Evolutionary conservation across 768 basidiomycete genomes (phyloP), one percentile per base, ranked within the genome.

Genomic region (Mycena albidolilacea): DNA sequence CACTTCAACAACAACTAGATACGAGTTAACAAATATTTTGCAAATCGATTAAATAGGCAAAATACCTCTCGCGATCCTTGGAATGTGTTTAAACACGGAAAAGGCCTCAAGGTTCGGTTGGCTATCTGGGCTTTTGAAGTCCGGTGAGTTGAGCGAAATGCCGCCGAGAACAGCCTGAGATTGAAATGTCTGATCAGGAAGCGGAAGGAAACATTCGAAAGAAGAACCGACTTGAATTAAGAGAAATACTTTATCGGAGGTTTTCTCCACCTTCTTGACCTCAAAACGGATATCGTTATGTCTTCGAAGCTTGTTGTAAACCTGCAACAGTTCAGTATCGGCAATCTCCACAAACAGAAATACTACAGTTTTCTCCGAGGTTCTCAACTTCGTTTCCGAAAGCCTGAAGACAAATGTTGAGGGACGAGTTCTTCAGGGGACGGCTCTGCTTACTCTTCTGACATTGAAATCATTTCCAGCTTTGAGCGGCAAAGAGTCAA

Each of bases 221-320:
- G 54, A 8, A 43, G 11, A 59, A 55, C 39, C 15, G 5, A 94
- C 93, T 82, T 97, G 96, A 7, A 96, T 90, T 52, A 96, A 83
- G 7, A 97, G 79, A 79, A 94, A 91, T 11, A 94, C 87, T 80
- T 97, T 97, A 79, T 97, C 95, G 5, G 86, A 81, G 0, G 92
- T 87, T 73, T 87, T 91, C 57, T 92, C 92, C 6, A 92, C 82
- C 74, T 91, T 95, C 81, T 90, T 91, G 6, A 93, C 80, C 55
- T 90, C 87, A 80, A 90, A 98, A 1, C 95, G 91, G 69, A 97
- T 94, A 72, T 96, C 95, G n/a, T 86, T 85, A 69, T 95, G 90
- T 61, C 83, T 86, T 67, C 90, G 86, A 55, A 96, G 85, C 77
- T 88, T 92, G 78, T 94, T 94, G 75, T 90, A 92, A 41, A 82